Evolutionary conservation across 306 rosid species (phyloP).

Genomic region (Prunus kanzakura): DNA sequence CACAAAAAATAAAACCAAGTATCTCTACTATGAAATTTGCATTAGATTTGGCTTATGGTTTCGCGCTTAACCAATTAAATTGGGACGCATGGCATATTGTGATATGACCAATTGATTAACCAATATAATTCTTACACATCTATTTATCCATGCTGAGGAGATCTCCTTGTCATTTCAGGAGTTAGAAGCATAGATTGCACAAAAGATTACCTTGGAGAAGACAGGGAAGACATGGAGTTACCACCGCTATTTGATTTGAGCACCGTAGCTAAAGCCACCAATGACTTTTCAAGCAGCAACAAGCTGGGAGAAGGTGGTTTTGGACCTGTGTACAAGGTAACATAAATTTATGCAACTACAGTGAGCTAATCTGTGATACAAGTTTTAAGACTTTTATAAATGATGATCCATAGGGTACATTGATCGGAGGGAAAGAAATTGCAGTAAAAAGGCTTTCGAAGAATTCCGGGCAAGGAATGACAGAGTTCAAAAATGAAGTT

Average conservation of each 20-base stretch:
- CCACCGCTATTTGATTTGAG: slow-evolving; percentile 18
- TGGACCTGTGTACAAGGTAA: slow-evolving; percentile 31
- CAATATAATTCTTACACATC: too few relatives aligned
- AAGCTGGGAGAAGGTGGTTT: slow-evolving; percentile 22
- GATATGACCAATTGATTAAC: too few relatives aligned
- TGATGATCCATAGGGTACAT: background rate
- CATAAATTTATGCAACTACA: too few relatives aligned
- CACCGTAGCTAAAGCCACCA: slow-evolving; percentile 14
- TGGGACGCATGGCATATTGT: too few relatives aligned
- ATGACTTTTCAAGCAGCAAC: slow-evolving; percentile 6
- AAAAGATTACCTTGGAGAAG: background rate
- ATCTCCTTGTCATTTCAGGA: background rate
- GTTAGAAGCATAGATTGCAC: background rate
- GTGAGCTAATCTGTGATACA: background rate
- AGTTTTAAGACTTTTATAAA: background rate
- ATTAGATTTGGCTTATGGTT: too few relatives aligned
- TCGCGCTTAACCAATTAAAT: too few relatives aligned
- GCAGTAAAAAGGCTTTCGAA: background rate
- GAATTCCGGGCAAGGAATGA: slow-evolving; percentile 18
- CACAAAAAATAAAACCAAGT: background rate
- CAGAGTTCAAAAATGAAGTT: slow-evolving; percentile 20
- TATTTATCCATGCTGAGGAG: background rate
- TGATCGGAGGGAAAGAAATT: slow-evolving; percentile 6
- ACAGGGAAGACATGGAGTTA: slow-evolving; percentile 9
- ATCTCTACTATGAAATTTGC: background rate